Evolutionary conservation across 106 monocot species (phyloP).

Genomic region (Dioscorea zingiberensis): DNA sequence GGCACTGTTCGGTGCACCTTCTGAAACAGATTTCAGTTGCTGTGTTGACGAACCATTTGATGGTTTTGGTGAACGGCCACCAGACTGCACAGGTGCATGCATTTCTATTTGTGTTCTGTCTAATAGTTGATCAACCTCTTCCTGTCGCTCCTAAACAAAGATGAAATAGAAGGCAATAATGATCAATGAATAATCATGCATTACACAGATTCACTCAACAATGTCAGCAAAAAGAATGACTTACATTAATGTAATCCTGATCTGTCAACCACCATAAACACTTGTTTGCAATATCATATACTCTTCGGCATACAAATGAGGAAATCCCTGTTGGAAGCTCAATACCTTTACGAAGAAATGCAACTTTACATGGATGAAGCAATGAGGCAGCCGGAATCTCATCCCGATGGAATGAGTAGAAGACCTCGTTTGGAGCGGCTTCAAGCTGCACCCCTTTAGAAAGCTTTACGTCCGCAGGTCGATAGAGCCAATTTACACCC

Average conservation of each 20-base stretch:
- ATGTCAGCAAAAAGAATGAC: background rate
- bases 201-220: background rate
- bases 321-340: conserved; percentile 78
- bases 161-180: background rate
- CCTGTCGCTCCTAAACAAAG: conserved; percentile 65
- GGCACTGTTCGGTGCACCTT: conserved; percentile 57
- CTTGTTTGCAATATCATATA: conserved; percentile 83
- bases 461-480: conserved; percentile 85
- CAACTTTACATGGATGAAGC: conserved; percentile 96
- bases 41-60: conserved; percentile 60
- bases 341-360: conserved; percentile 76
- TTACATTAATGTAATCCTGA: conserved; percentile 95
- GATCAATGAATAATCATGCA: background rate
- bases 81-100: conserved; percentile 92
- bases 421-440: conserved; percentile 92
- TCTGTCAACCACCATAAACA: conserved; percentile 98
- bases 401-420: conserved; percentile 94
- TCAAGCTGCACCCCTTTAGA: conserved; percentile 56
- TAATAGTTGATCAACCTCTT: conserved; percentile 85
- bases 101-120: conserved; percentile 85
- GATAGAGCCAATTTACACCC: conserved; percentile 94
- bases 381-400: conserved; percentile 73
- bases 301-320: conserved; percentile 88
- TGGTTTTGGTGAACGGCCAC: conserved; percentile 84
- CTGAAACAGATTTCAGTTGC: conserved; percentile 78